Evolutionary conservation across 2,329 filamentous ascomycete species (phyloP).

Genomic region (Aaosphaeria arxii): DNA sequence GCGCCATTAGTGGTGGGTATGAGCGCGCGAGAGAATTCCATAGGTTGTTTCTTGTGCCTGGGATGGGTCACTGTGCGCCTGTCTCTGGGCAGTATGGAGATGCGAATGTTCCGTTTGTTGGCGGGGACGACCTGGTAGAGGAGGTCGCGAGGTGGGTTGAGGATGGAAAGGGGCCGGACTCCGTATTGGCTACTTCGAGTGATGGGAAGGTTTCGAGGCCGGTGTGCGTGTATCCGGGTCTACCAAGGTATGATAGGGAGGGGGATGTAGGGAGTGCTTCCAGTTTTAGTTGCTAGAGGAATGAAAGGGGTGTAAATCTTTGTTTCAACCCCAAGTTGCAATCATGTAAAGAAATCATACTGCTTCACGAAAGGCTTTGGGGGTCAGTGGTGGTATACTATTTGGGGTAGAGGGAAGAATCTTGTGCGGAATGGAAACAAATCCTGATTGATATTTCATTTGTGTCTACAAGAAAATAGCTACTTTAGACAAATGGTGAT

Average conservation of each 20-base stretch:
- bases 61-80: neutral
- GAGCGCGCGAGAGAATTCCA: neutral
- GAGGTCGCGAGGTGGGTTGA: neutral
- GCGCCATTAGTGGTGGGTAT: neutral
- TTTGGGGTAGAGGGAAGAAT: too few species aligned
- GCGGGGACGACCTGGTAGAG: neutral
- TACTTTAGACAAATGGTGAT: too few species aligned
- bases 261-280: neutral
- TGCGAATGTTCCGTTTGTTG: neutral
- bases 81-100: neutral
- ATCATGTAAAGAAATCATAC: too few species aligned
- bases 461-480: too few species aligned
- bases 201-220: neutral
- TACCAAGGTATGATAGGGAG: neutral
- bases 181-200: neutral
- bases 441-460: too few species aligned
- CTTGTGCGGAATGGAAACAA: too few species aligned
- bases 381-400: too few species aligned
- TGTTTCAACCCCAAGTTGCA: too few species aligned
- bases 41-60: neutral
- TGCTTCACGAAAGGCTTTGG: too few species aligned
- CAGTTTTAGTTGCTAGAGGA: neutral
- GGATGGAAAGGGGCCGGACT: neutral
- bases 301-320: too few species aligned
- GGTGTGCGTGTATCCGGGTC: neutral